These are phyloP conservation scores for Trifolium pratense DNA, from an alignment of 306 rosid species.

Conservation along the genomic window DNA sequence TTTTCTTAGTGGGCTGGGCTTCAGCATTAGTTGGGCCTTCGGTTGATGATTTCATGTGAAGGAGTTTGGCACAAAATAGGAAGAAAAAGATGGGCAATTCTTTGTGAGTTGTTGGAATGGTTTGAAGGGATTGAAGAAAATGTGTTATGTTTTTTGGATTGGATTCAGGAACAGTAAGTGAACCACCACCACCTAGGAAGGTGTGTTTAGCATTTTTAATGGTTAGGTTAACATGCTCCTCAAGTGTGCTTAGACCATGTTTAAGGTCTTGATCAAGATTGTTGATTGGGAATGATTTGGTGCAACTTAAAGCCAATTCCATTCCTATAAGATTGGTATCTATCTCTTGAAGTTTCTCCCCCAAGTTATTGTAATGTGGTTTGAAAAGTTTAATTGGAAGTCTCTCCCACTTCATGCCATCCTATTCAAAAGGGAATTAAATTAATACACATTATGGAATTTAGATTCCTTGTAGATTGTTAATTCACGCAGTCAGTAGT, in stretches of 20 bases:
- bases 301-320: conserved; percentile 58
- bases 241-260: conserved; percentile 49
- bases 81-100: conserved; percentile 65
- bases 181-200: conserved; percentile 34
- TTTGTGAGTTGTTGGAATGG: conserved; percentile 49
- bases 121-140: conserved; percentile 55
- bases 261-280: conserved; percentile 42
- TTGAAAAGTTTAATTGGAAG: conserved; percentile 41
- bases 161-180: conserved; percentile 59
- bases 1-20: not conserved
- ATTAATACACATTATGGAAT: not conserved
- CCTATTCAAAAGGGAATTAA: conserved; percentile 44
- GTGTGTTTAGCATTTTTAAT: conserved; percentile 37
- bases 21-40: not conserved
- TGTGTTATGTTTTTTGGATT: conserved; percentile 37
- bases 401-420: conserved; percentile 69
- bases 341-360: conserved; percentile 48
- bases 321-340: conserved; percentile 59
- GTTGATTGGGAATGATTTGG: conserved; percentile 52
- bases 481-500: not conserved
- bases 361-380: conserved; percentile 28
- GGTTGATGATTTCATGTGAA: conserved; percentile 37
- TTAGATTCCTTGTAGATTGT: too few species aligned
- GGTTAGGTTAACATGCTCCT: conserved; percentile 45
- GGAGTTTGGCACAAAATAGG: conserved; percentile 60